These are phyloP conservation scores for Lavandula angustifolia DNA, from an alignment of 257 asterid genomes.

Conservation along the genomic window DNA sequence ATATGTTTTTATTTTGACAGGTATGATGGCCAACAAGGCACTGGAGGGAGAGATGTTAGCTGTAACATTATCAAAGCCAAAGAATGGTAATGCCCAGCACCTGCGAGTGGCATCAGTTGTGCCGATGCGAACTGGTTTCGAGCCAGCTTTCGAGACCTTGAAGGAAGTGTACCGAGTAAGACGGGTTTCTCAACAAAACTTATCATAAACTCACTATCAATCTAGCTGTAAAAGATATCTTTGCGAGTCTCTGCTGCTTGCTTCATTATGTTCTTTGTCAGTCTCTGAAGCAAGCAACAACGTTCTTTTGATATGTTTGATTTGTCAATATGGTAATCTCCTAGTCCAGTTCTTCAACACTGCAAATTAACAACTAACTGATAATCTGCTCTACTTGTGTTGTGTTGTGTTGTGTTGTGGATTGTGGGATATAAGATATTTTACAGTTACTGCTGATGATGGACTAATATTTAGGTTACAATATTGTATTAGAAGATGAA, in stretches of 20 bases:
- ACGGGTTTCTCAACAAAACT: conserved; percentile 20
- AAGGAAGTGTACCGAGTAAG: conserved; percentile 50
- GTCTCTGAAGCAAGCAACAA: too few relatives aligned
- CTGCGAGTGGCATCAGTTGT: conserved; percentile 69
- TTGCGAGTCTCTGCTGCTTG: neutral
- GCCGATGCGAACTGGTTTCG: conserved; percentile 66
- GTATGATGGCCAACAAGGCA: conserved; percentile 49
- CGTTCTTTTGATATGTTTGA: too few relatives aligned
- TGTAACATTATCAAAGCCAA: conserved; percentile 74
- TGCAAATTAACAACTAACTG: too few relatives aligned
- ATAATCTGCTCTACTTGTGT: neutral
- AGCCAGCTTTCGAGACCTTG: conserved; percentile 65
- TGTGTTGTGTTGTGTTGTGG: neutral
- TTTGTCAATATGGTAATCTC: too few relatives aligned
- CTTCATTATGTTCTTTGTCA: too few relatives aligned
- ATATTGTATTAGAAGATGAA: too few relatives aligned
- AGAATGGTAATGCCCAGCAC: conserved; percentile 82
- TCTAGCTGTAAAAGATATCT: conserved; percentile 5
- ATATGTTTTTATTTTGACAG: conserved; percentile 35
- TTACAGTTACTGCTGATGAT: too few relatives aligned
- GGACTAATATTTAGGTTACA: too few relatives aligned
- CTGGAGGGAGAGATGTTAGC: conserved; percentile 81
- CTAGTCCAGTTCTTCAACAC: too few relatives aligned
- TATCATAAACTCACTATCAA: neutral
- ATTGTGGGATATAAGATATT: neutral